phyloP scores from a whole-genome alignment of 2,329 filamentous ascomycete genomes.

The Juglanconis oblonga region DNA sequence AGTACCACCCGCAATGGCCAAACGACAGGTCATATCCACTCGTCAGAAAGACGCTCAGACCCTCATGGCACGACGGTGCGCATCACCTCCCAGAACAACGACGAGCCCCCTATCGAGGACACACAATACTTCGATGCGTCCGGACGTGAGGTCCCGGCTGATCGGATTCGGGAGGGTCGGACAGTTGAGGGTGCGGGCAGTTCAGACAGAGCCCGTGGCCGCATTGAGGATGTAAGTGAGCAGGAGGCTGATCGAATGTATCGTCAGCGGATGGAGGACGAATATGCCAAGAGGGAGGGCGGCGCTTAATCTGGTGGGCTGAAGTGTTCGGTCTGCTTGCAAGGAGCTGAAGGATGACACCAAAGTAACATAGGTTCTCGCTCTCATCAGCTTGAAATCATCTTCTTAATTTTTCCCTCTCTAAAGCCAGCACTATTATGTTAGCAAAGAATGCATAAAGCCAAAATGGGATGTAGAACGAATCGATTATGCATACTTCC shows the following conservation, averaged over 20 bases:
- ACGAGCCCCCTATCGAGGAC: background rate
- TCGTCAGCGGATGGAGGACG: conserved; percentile 53
- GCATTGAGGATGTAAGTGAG: conserved; percentile 28
- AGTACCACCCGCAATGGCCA: background rate
- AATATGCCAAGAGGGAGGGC: conserved; percentile 54
- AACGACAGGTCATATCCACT: conserved; percentile 10
- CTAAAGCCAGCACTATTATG: too few species aligned
- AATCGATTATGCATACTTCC: too few species aligned
- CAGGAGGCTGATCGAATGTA: conserved; percentile 47
- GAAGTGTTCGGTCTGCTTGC: too few species aligned
- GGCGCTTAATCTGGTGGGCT: conserved; percentile 33
- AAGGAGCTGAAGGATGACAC: too few species aligned
- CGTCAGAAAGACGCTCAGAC: conserved; percentile 2
- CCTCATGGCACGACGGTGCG: conserved; percentile 6
- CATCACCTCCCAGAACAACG: conserved; percentile 1
- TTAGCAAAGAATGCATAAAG: too few species aligned
- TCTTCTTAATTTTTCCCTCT: too few species aligned
- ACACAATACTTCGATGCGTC: conserved; percentile 5
- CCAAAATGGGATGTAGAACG: too few species aligned
- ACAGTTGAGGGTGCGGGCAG: background rate
- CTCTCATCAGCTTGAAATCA: too few species aligned
- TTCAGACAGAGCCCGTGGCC: background rate
- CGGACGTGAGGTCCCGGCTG: conserved; percentile 4
- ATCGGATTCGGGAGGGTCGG: background rate
- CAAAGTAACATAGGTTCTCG: too few species aligned